Percentiles rank a stretch among this genome's conserved stretches.
phyloP scores from a whole-genome alignment of 2,329 filamentous ascomycete species.

The Didymella exigua region DNA sequence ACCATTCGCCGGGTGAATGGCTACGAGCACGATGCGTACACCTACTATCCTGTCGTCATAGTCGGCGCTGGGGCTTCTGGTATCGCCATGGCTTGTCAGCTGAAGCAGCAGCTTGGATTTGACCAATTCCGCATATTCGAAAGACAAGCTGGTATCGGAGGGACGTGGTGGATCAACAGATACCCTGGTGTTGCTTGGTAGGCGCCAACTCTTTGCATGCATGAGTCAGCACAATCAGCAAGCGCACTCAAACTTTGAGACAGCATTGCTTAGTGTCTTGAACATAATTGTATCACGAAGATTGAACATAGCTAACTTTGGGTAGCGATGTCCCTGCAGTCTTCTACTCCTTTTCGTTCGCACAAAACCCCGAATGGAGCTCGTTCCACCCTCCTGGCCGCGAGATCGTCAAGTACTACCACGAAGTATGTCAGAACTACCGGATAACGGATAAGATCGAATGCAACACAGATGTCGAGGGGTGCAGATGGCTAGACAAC shows the following conservation, averaged over 20 bases:
- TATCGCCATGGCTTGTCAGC: slow-evolving; percentile 64
- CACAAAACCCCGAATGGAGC: slow-evolving; percentile 59
- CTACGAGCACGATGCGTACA: slow-evolving; percentile 48
- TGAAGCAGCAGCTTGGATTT: slow-evolving; percentile 63
- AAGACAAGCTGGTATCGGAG: slow-evolving; percentile 61
- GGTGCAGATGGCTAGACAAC: slow-evolving; percentile 58
- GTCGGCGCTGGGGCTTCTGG: slow-evolving; percentile 68
- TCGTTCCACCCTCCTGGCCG: slow-evolving; percentile 55
- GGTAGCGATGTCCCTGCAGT: slow-evolving; percentile 55
- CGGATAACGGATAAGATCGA: slow-evolving; percentile 63
- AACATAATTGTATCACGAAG: neutral
- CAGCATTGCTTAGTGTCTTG: neutral
- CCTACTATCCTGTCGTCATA: slow-evolving; percentile 58
- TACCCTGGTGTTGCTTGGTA: slow-evolving; percentile 57
- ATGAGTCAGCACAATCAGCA: neutral
- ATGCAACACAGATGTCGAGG: slow-evolving; percentile 62
- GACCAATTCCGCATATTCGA: slow-evolving; percentile 68
- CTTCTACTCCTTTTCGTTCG: slow-evolving; percentile 64
- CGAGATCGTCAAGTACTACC: slow-evolving; percentile 60
- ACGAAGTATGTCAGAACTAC: slow-evolving; percentile 60
- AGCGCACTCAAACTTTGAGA: neutral
- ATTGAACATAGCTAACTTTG: slow-evolving; percentile 17
- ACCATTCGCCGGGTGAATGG: slow-evolving; percentile 47
- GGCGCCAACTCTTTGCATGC: slow-evolving; percentile 4
- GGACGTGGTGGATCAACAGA: slow-evolving; percentile 68